These are phyloP conservation scores for Sherardia arvensis DNA, from an alignment of 257 asterid genomes.

Conservation along the genomic window DNA sequence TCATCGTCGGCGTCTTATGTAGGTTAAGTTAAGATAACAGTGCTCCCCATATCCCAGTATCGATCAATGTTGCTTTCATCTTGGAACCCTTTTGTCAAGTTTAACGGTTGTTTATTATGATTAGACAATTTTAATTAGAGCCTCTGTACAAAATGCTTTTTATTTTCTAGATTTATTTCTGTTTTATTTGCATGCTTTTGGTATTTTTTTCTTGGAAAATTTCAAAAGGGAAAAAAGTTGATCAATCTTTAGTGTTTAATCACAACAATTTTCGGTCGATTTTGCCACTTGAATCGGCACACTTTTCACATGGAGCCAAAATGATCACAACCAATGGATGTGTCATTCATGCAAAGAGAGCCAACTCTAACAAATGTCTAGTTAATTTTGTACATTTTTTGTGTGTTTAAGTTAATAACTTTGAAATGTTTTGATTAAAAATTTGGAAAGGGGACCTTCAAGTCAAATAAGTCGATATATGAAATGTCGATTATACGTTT, in stretches of 20 bases:
- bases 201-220: too few species aligned
- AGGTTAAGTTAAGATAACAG: conserved; percentile 22
- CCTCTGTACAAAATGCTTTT: conserved; percentile 35
- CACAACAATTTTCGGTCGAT: too few species aligned
- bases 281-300: too few species aligned
- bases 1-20: conserved; percentile 5
- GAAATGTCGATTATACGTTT: too few species aligned
- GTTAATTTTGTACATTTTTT: background rate
- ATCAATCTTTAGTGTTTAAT: background rate
- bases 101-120: conserved; percentile 28
- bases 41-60: conserved; percentile 12
- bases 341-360: background rate
- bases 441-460: too few species aligned
- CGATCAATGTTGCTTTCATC: conserved; percentile 24
- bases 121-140: conserved; percentile 30
- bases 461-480: too few species aligned
- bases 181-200: background rate
- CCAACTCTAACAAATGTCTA: background rate
- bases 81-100: conserved; percentile 11
- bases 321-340: background rate
- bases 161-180: conserved; percentile 13
- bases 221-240: too few species aligned
- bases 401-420: too few species aligned
- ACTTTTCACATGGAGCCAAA: background rate
- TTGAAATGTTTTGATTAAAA: background rate